These are phyloP conservation scores for Jatropha multifida DNA, from an alignment of 441 rosid species.

Conservation along the genomic window DNA sequence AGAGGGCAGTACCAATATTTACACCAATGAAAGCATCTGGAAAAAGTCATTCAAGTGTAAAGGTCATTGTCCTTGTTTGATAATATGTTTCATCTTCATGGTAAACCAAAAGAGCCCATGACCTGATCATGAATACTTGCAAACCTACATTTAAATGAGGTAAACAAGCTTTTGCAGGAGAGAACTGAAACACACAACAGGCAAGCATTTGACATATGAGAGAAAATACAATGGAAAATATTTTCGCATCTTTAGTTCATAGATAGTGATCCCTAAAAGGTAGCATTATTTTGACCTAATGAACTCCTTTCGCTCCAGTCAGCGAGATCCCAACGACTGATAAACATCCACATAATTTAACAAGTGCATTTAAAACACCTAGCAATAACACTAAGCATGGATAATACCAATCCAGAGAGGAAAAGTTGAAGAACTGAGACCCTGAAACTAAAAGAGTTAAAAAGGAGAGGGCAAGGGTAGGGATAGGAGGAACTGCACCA, in stretches of 20 bases:
- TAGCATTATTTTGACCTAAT: neutral
- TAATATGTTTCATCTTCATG: neutral
- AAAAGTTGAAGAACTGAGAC: too few species aligned
- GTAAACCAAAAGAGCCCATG: conserved; percentile 16
- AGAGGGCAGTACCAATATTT: conserved; percentile 83
- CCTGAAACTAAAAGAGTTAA: neutral
- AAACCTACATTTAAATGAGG: neutral
- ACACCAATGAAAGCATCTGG: conserved; percentile 84
- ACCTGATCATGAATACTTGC: conserved; percentile 6
- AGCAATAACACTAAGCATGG: neutral
- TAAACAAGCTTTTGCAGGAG: neutral
- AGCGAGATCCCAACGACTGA: neutral
- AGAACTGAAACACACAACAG: neutral
- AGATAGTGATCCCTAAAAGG: neutral
- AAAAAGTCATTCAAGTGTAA: conserved; percentile 13
- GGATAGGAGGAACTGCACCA: neutral
- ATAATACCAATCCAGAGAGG: too few species aligned
- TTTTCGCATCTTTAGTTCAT: neutral
- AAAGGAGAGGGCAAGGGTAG: neutral
- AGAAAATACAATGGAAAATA: neutral
- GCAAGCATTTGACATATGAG: neutral
- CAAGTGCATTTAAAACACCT: neutral
- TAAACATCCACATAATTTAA: neutral
- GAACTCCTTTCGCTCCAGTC: neutral
- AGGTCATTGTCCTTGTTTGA: conserved; percentile 7